Evolutionary conservation across 345 rosid species (phyloP).

Genomic region (Populus davidiana): DNA sequence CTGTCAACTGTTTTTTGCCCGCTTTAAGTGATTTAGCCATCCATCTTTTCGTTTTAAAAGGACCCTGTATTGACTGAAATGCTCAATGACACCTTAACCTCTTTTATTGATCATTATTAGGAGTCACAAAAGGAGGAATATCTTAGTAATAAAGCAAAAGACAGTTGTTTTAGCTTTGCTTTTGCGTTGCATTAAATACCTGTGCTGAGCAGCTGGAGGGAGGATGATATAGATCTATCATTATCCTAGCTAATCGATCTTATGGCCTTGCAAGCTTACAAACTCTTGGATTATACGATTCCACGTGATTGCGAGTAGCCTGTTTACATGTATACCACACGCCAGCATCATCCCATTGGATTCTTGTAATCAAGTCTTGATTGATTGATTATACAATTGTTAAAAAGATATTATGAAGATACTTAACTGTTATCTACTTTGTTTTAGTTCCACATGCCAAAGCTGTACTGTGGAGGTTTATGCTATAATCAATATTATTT

Average conservation of each 20-base stretch:
- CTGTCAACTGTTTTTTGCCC: constrained; percentile 3
- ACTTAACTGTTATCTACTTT: constrained; percentile 8
- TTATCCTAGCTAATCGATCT: neutral
- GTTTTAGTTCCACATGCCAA: constrained; percentile 12
- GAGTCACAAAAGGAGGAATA: neutral
- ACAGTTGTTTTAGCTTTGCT: constrained; percentile 14
- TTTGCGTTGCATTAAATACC: neutral
- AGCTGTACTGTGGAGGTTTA: neutral
- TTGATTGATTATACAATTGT: neutral
- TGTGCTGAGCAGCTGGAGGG: constrained; percentile 7
- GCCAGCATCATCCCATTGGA: constrained; percentile 7
- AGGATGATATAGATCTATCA: neutral
- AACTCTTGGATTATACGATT: constrained; percentile 4
- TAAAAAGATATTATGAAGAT: constrained; percentile 2
- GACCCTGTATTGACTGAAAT: constrained; percentile 4
- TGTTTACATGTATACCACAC: neutral
- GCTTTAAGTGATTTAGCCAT: neutral
- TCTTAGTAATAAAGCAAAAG: constrained; percentile 17
- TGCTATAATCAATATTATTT: neutral
- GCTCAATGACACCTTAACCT: constrained; percentile 17
- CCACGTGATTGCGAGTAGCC: neutral
- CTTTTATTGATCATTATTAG: neutral
- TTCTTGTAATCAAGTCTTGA: neutral
- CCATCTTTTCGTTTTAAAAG: constrained; percentile 5
- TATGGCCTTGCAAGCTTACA: neutral